Evolutionary conservation across 495 filamentous ascomycete genomes (phyloP), one percentile per base, ranked within the genome.

Genomic region (Trichoderma asperelloides): DNA sequence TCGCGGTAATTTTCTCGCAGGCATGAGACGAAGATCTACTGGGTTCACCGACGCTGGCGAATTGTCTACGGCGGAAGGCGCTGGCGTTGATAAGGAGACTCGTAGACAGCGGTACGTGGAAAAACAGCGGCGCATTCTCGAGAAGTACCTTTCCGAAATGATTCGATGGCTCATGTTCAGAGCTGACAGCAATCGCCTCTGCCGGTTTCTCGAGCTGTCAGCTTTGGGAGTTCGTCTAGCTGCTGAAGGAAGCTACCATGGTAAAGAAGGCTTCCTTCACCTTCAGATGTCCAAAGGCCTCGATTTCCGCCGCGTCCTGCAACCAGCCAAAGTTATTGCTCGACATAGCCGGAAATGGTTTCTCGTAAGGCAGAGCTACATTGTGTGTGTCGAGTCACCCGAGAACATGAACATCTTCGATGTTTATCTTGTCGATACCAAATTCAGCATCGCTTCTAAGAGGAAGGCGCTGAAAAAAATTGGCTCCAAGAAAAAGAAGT

Each of bases 381-480:
- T 99, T 66, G 94, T 96, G 66, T 98, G 96, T 70, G 93, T 98
- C 49, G 93, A 99, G 74, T 97, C 93, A 0, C 95, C 95, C 13
- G 94, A 98, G 71, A 94, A 93, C 70, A 96, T 97, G 93, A 96
- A 96, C 73, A 96, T 98, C 49, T 98, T 97, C 73, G 95, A 99
- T 78, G 95, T 98, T 69, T 97, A 98, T 74, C 83, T 99, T 11
- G 90, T 97, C 25, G 95, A 99, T 71, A 80, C 90, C 1, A 84
- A 87, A 68, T 99, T 97, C 76, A 81, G 84, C 43, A 85, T 96
- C 30, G 85, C 92, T 63, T 85, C 90, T 40, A 89, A 89, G 72
- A 89, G 89, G 71, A 86, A 83, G 68, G 93, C 88, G 71, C 78
- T 85, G 11, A 87, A 81, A 66, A 84, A 89, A 16, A 82, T 88